Evolutionary conservation across 768 basidiomycete genomes (phyloP).

Genomic region (Suillus plorans): DNA sequence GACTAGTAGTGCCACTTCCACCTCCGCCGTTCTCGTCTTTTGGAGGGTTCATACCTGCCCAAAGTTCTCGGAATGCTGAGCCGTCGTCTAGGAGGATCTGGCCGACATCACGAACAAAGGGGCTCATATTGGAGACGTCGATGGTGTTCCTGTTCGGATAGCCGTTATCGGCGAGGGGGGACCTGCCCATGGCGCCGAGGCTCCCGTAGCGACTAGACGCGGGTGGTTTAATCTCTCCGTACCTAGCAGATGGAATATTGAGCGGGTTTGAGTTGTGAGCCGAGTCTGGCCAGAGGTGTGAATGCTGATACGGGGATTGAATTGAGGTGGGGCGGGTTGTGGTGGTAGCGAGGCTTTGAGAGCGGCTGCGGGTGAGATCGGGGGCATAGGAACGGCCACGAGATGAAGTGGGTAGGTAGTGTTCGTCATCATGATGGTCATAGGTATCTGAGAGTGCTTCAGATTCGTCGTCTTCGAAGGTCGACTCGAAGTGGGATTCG

Average conservation of each 20-base stretch:
- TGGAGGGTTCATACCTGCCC: slow-evolving; percentile 67
- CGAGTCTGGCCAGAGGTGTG: slow-evolving; percentile 57
- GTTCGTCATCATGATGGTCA: slow-evolving; percentile 40
- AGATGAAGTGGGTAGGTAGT: slow-evolving; percentile 45
- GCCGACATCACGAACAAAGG: slow-evolving; percentile 81
- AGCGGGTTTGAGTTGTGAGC: slow-evolving; percentile 45
- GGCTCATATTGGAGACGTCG: slow-evolving; percentile 78
- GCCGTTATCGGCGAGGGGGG: slow-evolving; percentile 55
- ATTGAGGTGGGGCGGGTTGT: slow-evolving; percentile 49
- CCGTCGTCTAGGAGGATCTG: slow-evolving; percentile 77
- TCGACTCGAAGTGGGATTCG: slow-evolving; percentile 68
- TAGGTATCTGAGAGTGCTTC: slow-evolving; percentile 62
- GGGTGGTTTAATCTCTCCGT: slow-evolving; percentile 64
- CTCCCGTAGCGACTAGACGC: slow-evolving; percentile 63
- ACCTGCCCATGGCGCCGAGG: slow-evolving; percentile 55
- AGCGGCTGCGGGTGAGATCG: slow-evolving; percentile 71
- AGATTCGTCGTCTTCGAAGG: slow-evolving; percentile 80
- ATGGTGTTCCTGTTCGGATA: slow-evolving; percentile 41
- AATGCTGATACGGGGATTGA: slow-evolving; percentile 44
- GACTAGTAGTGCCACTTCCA: slow-evolving; percentile 79
- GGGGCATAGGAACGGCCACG: slow-evolving; percentile 61
- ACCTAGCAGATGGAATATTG: slow-evolving; percentile 52
- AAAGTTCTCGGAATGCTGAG: slow-evolving; percentile 69
- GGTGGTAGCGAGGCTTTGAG: slow-evolving; percentile 69
- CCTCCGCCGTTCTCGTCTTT: slow-evolving; percentile 61